These are phyloP conservation scores for Phytophthora foliorum DNA, from an alignment of 352 stramenopile genomes.

Conservation along the genomic window DNA sequence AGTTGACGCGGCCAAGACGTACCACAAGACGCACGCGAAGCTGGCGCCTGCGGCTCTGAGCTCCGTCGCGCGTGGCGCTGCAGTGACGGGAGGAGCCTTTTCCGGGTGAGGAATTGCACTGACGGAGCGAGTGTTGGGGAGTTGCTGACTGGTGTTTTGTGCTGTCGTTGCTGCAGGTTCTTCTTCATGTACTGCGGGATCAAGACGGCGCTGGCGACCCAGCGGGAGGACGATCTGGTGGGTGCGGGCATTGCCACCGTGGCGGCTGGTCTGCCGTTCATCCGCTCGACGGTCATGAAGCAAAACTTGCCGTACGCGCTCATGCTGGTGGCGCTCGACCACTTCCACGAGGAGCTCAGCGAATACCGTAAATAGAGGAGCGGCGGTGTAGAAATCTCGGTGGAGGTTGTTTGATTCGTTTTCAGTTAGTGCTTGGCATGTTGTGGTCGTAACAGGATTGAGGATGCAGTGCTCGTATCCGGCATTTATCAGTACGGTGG, in stretches of 20 bases:
- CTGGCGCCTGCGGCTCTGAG: conserved; percentile 58
- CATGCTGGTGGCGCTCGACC: conserved; percentile 81
- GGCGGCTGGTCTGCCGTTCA: conserved; percentile 61
- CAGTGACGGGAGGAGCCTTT: conserved; percentile 67
- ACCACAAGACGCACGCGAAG: conserved; percentile 66
- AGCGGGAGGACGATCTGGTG: conserved; percentile 68
- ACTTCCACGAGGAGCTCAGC: conserved; percentile 87
- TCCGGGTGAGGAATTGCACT: conserved; percentile 45
- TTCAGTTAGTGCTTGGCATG: too few species aligned
- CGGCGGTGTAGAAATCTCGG: background rate
- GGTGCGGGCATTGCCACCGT: conserved; percentile 68
- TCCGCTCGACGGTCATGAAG: conserved; percentile 69
- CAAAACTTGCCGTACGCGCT: conserved; percentile 82
- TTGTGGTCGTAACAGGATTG: too few species aligned
- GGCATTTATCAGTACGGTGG: too few species aligned
- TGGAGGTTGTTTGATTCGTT: too few species aligned
- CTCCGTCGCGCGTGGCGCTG: conserved; percentile 58
- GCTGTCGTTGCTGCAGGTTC: conserved; percentile 49
- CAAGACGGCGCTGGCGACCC: conserved; percentile 74
- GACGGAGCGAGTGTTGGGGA: background rate
- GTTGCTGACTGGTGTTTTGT: conserved; percentile 3
- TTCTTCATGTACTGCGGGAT: conserved; percentile 83
- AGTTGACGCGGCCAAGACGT: conserved; percentile 76
- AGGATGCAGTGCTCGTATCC: too few species aligned
- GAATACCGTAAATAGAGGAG: conserved; percentile 53